Percentiles rank a stretch among this genome's conserved stretches.
These are phyloP conservation scores for Fraxinus baroniana DNA, from an alignment of 305 asterid genomes.

Conservation along the genomic window DNA sequence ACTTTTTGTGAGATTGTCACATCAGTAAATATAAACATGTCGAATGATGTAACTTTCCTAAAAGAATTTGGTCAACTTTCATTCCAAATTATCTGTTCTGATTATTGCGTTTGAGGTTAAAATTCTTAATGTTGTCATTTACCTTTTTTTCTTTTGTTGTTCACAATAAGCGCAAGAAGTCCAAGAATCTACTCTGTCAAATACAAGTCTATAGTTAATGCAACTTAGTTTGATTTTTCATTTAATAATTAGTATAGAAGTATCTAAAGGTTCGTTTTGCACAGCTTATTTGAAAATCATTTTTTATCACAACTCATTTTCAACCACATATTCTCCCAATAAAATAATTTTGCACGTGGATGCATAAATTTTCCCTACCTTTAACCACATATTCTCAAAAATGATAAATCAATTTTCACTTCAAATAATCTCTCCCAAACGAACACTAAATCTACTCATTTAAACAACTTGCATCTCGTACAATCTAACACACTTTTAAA, in stretches of 20 bases:
- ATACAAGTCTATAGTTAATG: not conserved
- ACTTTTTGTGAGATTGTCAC: not conserved
- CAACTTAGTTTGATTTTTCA: not conserved
- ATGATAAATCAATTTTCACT: not conserved
- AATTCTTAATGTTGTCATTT: not conserved
- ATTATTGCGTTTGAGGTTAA: not conserved
- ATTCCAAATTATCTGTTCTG: not conserved
- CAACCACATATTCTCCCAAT: not conserved
- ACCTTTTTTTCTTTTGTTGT: constrained; percentile 5
- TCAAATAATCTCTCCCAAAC: not conserved
- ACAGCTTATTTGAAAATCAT: not conserved
- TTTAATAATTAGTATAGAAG: not conserved
- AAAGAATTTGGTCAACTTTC: not conserved
- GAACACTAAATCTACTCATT: not conserved
- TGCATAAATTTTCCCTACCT: not conserved
- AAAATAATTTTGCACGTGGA: not conserved
- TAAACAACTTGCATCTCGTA: not conserved
- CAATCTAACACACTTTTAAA: constrained; percentile 5
- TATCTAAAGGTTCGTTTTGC: not conserved
- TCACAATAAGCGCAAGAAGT: not conserved
- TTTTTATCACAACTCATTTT: not conserved
- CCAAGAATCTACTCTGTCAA: not conserved
- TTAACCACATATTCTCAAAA: not conserved
- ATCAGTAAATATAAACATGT: constrained; percentile 7
- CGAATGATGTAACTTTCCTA: not conserved